These are phyloP conservation scores for Schrenkiella parvula DNA, from an alignment of 345 rosid genomes.

Conservation along the genomic window DNA sequence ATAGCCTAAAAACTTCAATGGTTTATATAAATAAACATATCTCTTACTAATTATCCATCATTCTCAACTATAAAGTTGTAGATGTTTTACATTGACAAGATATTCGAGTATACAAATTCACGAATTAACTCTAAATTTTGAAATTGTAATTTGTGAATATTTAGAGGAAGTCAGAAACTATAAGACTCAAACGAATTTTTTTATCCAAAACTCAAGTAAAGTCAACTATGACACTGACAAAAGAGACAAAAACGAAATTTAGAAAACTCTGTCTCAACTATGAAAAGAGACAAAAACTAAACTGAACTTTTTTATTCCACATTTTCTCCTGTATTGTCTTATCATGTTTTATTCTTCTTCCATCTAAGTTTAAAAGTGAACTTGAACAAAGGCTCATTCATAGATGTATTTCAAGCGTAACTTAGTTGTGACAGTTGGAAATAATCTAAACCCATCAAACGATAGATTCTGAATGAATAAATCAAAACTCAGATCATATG, in stretches of 20 bases:
- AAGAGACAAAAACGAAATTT: background rate
- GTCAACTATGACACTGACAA: background rate
- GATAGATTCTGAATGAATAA: background rate
- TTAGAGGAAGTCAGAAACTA: background rate
- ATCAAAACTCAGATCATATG: background rate
- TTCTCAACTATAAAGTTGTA: background rate
- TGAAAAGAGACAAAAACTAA: conserved; percentile 12
- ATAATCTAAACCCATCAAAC: background rate
- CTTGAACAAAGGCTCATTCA: background rate
- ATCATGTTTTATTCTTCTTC: background rate
- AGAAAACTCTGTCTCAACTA: background rate
- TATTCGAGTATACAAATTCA: background rate
- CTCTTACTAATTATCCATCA: background rate
- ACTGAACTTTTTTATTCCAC: conserved; percentile 4
- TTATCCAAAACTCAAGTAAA: background rate
- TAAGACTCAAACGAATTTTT: background rate
- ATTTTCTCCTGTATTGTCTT: background rate
- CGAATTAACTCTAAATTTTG: background rate
- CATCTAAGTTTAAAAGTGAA: background rate
- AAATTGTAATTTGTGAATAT: background rate
- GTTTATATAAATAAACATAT: background rate
- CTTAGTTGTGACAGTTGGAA: background rate
- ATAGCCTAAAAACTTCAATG: background rate
- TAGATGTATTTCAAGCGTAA: background rate
- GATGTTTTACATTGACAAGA: background rate